Percentiles rank a stretch among this genome's conserved stretches.
Conservation (phyloP, 2,329 filamentous ascomycete species). For the Diaporthe australafricana region DNA sequence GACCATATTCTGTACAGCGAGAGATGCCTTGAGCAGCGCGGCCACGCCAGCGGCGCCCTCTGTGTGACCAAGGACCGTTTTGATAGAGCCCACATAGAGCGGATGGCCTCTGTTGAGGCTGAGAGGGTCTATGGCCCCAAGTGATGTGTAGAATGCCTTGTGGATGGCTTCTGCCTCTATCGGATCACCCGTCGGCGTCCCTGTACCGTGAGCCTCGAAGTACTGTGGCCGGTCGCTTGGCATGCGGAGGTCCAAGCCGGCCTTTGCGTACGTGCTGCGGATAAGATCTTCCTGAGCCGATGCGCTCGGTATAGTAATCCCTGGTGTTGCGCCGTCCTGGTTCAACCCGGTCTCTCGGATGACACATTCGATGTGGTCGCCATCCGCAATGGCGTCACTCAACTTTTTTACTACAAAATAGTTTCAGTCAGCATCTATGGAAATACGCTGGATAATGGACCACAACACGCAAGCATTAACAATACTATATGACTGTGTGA, state of each 20-base stretch:
- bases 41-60: constrained; percentile 52
- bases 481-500: too few relatives aligned
- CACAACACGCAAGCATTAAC: too few relatives aligned
- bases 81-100: constrained; percentile 41
- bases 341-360: constrained; percentile 58
- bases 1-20: constrained; percentile 46
- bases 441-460: constrained; percentile 50
- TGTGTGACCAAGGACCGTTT: constrained; percentile 49
- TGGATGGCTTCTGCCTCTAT: constrained; percentile 50
- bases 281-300: constrained; percentile 54
- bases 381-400: neutral
- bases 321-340: constrained; percentile 56
- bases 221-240: constrained; percentile 49
- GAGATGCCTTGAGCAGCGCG: constrained; percentile 48
- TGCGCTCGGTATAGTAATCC: constrained; percentile 59
- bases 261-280: constrained; percentile 49
- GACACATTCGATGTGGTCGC: constrained; percentile 51
- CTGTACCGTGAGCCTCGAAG: constrained; percentile 54
- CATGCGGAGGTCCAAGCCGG: constrained; percentile 48
- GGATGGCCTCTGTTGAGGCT: too few relatives aligned
- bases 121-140: too few relatives aligned
- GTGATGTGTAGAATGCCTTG: constrained; percentile 46
- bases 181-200: constrained; percentile 40
- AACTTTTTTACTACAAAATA: constrained; percentile 52
- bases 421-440: constrained; percentile 57